Percentiles rank a stretch among this genome's conserved stretches.
Evolutionary conservation across 305 asterid genomes (phyloP).

Genomic region (Solanum hybrid): DNA sequence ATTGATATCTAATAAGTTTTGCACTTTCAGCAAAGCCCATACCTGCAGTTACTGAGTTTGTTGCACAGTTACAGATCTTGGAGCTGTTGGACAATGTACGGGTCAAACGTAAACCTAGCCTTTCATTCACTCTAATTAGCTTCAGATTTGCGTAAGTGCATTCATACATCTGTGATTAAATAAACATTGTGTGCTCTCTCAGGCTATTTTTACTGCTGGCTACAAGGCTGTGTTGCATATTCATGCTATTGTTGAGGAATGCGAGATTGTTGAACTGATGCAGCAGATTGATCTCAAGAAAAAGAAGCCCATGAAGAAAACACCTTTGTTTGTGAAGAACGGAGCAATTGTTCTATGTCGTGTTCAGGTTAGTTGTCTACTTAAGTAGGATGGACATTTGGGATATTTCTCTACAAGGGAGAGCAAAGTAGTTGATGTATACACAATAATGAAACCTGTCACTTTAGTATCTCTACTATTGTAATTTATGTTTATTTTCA

Average conservation of each 20-base stretch:
- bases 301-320: slow-evolving; percentile 66
- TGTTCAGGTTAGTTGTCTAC: slow-evolving; percentile 51
- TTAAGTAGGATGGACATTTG: neutral
- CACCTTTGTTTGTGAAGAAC: slow-evolving; percentile 80
- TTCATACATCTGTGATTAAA: neutral
- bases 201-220: slow-evolving; percentile 97
- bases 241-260: slow-evolving; percentile 85
- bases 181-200: slow-evolving; percentile 9
- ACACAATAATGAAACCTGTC: neutral
- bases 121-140: neutral
- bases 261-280: slow-evolving; percentile 79
- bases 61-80: slow-evolving; percentile 78
- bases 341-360: slow-evolving; percentile 71
- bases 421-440: neutral
- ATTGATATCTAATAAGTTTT: neutral
- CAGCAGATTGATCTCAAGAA: slow-evolving; percentile 85
- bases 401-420: neutral
- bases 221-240: slow-evolving; percentile 93
- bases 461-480: neutral
- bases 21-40: slow-evolving; percentile 52
- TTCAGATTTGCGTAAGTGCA: neutral
- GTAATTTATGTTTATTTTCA: neutral
- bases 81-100: slow-evolving; percentile 82
- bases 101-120: neutral
- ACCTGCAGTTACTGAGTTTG: slow-evolving; percentile 66